Base-by-base conservation (phyloP, 306 rosid species). In the Canavalia ensiformis region DNA sequence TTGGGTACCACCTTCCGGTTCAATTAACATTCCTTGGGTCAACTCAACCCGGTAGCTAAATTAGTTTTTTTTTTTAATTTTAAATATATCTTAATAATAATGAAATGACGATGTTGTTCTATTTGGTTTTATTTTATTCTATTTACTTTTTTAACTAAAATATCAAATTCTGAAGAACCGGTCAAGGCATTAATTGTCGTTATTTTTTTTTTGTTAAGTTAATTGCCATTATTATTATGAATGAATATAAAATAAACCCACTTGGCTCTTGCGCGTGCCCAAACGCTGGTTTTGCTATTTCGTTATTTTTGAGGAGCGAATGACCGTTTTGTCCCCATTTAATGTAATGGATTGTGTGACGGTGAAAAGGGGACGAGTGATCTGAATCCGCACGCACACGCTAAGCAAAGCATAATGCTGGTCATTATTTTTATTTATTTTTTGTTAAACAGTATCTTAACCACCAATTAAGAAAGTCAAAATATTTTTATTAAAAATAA, bases 371-470 rank as follows among this genome's bases (percentile, higher is more conserved):
- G 56, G 57, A 30, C 1, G 50, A 55, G 66, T 57, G 13, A 44
- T 29, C 52, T 47, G 34, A 71, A 80, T 35, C 62, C 56, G 64
- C 57, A 72, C 13, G 50, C 74, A 72, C 79, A 63, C 68, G 79
- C 73, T 54, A 81, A 50, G 68, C 29, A 51, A 52, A 73, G 68
- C 28, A 68, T 79, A 45, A 8, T 9, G 4, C 0, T 4, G 28
- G 10, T 7, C 4, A 29, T 58, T 0, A 52, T 0, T 18, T 52
- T 7, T 29, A 7, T 57, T 29, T 8, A 57, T 57, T 29, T 31
- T 7, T 28, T 28, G n/a, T n/a, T n/a, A n/a, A n/a, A n/a, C n/a
- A n/a, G n/a, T n/a, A n/a, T n/a, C n/a, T n/a, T n/a, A n/a, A n/a
- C n/a, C n/a, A n/a, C n/a, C n/a, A n/a, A n/a, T n/a, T n/a, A n/a